Conservation (phyloP, 2,329 filamentous ascomycete species). For the Cytospora piceicola region DNA sequence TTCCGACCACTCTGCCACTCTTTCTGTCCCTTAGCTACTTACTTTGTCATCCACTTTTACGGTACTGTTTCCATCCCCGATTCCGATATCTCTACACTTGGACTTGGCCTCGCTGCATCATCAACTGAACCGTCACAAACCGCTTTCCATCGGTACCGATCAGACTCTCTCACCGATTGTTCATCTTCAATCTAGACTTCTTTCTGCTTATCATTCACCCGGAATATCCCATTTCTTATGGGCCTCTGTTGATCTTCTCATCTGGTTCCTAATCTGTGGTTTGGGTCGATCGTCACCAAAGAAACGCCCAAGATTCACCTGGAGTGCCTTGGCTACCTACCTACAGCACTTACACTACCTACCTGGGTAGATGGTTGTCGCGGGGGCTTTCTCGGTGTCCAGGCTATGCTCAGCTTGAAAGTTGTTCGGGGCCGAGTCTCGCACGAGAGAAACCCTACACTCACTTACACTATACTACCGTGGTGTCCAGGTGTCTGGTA, state of each 20-base stretch:
- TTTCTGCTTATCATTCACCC: not conserved
- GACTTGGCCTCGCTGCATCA: not conserved
- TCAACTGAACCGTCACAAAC: not conserved
- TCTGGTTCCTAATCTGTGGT: not conserved
- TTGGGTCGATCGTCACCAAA: not conserved
- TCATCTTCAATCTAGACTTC: not conserved
- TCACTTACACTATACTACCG: too few species aligned
- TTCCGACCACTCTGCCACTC: not conserved
- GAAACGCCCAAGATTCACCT: slow-evolving; percentile 14
- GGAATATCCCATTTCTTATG: not conserved
- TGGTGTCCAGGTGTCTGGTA: not conserved
- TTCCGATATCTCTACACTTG: too few species aligned
- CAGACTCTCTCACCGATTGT: not conserved
- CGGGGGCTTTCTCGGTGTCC: too few species aligned
- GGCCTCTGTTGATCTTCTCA: not conserved
- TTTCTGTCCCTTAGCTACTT: not conserved
- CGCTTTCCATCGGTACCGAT: not conserved
- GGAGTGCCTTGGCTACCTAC: too few species aligned
- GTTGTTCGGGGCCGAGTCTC: slow-evolving; percentile 18
- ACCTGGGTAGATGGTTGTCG: too few species aligned
- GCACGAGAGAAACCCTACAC: not conserved
- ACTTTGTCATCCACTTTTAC: not conserved
- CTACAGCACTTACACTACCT: too few species aligned
- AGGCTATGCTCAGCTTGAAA: not conserved
- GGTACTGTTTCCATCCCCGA: too few species aligned